Base-by-base conservation (phyloP, 768 basidiomycete species). In the Kwoniella newhampshirensis region DNA sequence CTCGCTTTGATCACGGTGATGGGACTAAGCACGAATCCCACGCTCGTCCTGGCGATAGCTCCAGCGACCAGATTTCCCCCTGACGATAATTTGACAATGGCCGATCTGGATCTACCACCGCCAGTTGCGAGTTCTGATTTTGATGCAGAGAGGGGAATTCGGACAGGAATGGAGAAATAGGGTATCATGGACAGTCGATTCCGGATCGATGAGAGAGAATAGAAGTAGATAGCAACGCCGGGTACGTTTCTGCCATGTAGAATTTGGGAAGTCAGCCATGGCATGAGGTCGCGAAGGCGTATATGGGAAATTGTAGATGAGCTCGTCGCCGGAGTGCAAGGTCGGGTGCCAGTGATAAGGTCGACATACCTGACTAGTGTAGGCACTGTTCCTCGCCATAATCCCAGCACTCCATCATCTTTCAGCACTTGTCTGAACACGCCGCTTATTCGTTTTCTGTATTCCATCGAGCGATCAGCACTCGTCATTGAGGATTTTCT, bases 201-300 rank as follows among this genome's bases (percentile, higher is more conserved):
- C n/a, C 93, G 86, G 37, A 93, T 79, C 62, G 90, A 85, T 17
- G 87, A 91, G 45, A 97, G 79, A 40, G 85, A 80, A 3, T 92
- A 90, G 80, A 96, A 88, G 79, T 97, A 97, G 46, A 92, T 75
- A 2, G 92, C 91, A 18, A 96, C 88, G 3, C 93, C 93, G 1
- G 93, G 93, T 3, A 96, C 85, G 70, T 94, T 96, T 54, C 92
- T 92, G 44, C 11, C 13, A 15, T 49, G 25, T 11, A 35, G 3
- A 11, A 23, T 18, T 36, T 27, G 32, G 13, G 23, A 28, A 28
- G 9, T 60, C 26, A 57, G 47, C 54, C 21, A 12, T 32, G 39
- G 28, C 26, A 21, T 32, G 20, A 13, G 13, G 20, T 20, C 32
- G 23, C 43, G 13, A 13, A 30, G 35, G n/a, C 21, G 9, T n/a